Evolutionary conservation across 1,139 yeast species (phyloP), one percentile per base, ranked within the genome.

Genomic region (Yamadazyma songkhlaensis): DNA sequence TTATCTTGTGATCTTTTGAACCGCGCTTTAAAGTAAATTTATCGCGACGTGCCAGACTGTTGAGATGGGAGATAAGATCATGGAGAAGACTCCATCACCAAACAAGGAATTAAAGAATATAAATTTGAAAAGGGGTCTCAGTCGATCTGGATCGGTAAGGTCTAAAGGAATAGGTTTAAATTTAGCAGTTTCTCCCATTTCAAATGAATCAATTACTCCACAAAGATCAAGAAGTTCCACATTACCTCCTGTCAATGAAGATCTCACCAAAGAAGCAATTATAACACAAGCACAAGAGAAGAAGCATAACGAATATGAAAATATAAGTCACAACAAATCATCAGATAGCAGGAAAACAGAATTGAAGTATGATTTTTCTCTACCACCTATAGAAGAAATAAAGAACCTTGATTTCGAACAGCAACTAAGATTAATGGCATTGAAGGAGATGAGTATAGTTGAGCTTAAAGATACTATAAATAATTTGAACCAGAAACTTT

Each of bases 361-460:
- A 4, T 45, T 53, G 11, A 50, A 53, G 37, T 55, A 47, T 32
- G 67, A 64, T 34, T 38, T 61, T 5, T 58, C 64, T 1, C 45
- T 68, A 9, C 74, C 74, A 1, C 59, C 57, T 26, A 44, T 52
- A 14, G 63, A 58, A 17, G 63, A 62, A 34, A 54, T 70, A 15
- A 43, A 42, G 9, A 40, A 46, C 4, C 51, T 69, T 42, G 74
- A 65, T 13, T 62, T 79, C 9, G 79, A 77, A 40, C 79, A 75
- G n/a, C 79, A 78, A 41, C 59, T 81, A 34, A 58, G 84, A 40
- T 54, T 73, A 10, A 57, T 81, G 38, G 86, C 86, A 0, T 57
- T 77, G 26, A 80, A 78, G 48, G 87, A 81, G 50, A 78, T 79
- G 83, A 64, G 69, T 14, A 63, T 78, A 23, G 76, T 79, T 28